Evolutionary conservation across 2,329 filamentous ascomycete species (phyloP).

Genomic region (Phaeosphaeriaceae sp.): DNA sequence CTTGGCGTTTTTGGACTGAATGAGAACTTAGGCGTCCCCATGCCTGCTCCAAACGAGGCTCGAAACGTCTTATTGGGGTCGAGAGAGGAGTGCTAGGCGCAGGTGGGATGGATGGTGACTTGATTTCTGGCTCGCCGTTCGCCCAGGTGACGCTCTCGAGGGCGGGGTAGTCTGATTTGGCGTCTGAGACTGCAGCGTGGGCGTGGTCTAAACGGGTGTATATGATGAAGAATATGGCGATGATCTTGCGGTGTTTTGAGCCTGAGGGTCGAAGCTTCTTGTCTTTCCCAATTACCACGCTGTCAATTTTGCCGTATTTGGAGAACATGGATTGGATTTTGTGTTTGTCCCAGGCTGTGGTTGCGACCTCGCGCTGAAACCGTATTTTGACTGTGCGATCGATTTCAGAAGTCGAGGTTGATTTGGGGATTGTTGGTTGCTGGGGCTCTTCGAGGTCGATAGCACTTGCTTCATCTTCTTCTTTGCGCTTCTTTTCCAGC

Average conservation of each 20-base stretch:
- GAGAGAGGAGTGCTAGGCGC: slow-evolving; percentile 30
- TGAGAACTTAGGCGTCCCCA: slow-evolving; percentile 50
- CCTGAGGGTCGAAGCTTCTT: slow-evolving; percentile 59
- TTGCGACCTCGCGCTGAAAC: slow-evolving; percentile 57
- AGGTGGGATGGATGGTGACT: slow-evolving; percentile 32
- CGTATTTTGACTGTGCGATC: slow-evolving; percentile 65
- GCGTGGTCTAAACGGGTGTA: slow-evolving; percentile 65
- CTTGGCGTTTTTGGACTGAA: slow-evolving; percentile 47
- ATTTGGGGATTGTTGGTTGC: neutral
- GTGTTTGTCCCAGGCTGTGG: slow-evolving; percentile 55
- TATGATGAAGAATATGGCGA: slow-evolving; percentile 62
- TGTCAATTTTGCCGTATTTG: slow-evolving; percentile 64
- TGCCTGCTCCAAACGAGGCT: slow-evolving; percentile 29
- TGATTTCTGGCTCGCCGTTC: slow-evolving; percentile 58
- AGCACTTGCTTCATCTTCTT: slow-evolving; percentile 51
- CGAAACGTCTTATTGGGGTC: slow-evolving; percentile 35
- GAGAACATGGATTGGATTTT: slow-evolving; percentile 56
- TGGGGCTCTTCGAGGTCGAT: slow-evolving; percentile 42
- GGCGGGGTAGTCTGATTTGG: slow-evolving; percentile 53
- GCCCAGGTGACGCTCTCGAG: slow-evolving; percentile 65
- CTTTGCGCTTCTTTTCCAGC: slow-evolving; percentile 60
- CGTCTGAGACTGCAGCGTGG: slow-evolving; percentile 62
- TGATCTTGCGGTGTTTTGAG: slow-evolving; percentile 57
- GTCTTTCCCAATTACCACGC: slow-evolving; percentile 61
- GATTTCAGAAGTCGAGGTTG: slow-evolving; percentile 54